Base-by-base conservation (phyloP, 495 filamentous ascomycete species). In the Patellaria atrata region DNA sequence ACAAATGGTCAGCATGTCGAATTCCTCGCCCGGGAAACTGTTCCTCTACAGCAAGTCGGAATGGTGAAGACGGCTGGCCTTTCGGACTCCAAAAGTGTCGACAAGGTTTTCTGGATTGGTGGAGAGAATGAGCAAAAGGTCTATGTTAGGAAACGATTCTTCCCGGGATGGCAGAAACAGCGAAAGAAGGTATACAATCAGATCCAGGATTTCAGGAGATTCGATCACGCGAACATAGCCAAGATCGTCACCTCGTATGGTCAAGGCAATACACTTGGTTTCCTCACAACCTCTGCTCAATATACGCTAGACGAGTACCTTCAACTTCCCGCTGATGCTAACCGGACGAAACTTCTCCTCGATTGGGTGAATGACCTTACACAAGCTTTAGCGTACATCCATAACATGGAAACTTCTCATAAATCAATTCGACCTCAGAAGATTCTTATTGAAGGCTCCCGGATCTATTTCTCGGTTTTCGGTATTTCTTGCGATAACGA, bases 351-450 rank as follows among this genome's bases (percentile, higher is more conserved):
- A 21, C 32, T 41, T 2, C 50, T 51, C 4, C 27, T 54, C 14
- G 47, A 43, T 28, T 54, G 50, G 50, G 48, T 51, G 27, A 24
- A 41, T 16, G 47, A 54, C 25, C 50, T 54, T 8, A 38, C 47
- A 9, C 40, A 48, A 12, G 50, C 47, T 1, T 11, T 54, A 3
- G 50, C 43, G 8, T 51, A 45, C 31, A 18, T 54, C 2, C 50
- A 54, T 26, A 32, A 33, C 5, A 35, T 38, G 8, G 37, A 47
- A n/a, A 41, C 51, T 4, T 30, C 21, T 2, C 50, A 54, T 30
- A 33, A 44, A 5, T 20, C 18, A 25, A 45, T 54, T 20, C 43
- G 50, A 7, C 50, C 50, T 6, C 30, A 35, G 1, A 54, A 54
- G 31, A 51, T 54, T 28, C 44, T 54, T 9, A 42, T 54, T 25